Conservation (phyloP, 352 stramenopile genomes). For the Phytophthora fragariaefolia region DNA sequence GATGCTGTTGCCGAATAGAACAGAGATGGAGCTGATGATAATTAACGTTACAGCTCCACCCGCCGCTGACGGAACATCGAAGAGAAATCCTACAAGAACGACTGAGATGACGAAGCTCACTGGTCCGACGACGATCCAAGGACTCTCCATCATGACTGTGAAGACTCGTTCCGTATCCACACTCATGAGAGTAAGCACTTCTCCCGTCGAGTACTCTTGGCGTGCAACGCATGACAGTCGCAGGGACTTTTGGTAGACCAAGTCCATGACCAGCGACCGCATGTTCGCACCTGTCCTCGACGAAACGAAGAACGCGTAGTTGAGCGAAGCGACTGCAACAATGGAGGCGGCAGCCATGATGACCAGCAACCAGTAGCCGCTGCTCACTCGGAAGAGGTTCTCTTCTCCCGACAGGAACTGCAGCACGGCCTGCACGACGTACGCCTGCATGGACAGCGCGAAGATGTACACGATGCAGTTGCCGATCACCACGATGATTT, state of each 20-base stretch:
- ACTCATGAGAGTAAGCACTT: conserved; percentile 49
- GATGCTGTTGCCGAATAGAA: no score
- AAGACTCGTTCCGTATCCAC: conserved; percentile 53
- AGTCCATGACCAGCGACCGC: conserved; percentile 47
- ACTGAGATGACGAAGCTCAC: conserved; percentile 34
- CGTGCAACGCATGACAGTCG: conserved; percentile 54
- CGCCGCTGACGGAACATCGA: no score
- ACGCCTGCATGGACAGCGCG: conserved; percentile 35
- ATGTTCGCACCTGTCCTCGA: conserved; percentile 47
- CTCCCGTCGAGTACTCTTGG: conserved; percentile 45
- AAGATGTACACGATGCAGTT: conserved; percentile 38
- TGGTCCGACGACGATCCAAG: conserved; percentile 39
- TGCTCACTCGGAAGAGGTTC: conserved; percentile 36
- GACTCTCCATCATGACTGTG: conserved; percentile 31
- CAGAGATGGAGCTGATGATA: no score
- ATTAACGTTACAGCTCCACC: no score
- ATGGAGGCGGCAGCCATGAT: conserved; percentile 34
- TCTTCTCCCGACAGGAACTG: conserved; percentile 37
- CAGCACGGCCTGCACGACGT: conserved; percentile 36
- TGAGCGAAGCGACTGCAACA: conserved; percentile 40
- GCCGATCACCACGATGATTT: conserved; percentile 21
- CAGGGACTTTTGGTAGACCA: conserved; percentile 64
- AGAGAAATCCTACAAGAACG: conserved; percentile 44
- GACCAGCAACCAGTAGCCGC: conserved; percentile 39
- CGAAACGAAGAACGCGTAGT: conserved; percentile 46